Base-by-base conservation (phyloP, 2,329 filamentous ascomycete species). In the Calonectria leucothoes region DNA sequence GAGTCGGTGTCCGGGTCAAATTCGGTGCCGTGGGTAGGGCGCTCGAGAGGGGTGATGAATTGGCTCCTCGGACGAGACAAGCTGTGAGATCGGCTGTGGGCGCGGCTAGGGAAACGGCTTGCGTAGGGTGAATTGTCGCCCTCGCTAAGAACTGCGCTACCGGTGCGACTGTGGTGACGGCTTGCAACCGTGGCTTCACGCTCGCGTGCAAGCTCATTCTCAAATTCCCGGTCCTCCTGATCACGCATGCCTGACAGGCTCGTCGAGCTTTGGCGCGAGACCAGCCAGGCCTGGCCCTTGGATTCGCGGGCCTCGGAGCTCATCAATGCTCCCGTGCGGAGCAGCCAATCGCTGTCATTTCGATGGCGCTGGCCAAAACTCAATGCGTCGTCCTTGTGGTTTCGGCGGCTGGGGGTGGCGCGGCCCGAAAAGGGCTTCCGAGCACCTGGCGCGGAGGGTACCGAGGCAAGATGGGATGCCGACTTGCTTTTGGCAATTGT, bases 221-320 rank as follows among this genome's bases (percentile, higher is more conserved):
- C 88, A 72, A 89, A 86, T 14, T 85, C 87, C 73, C 89, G 88
- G 48, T 91, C 89, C 5, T 90, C 89, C 4, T 85, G 85, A 39
- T 90, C 88, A 10, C 84, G 85, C 80, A 88, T 82, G 29, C 87
- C 89, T 0, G 88, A 84, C 23, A 93, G 86, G 79, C 89, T 92
- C 11, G 91, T 93, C 2, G 91, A 93, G 81, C 91, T 93, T 69
- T 89, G 90, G 59, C 91, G 88, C 29, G 91, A 91, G n/a, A 90
- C 86, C 25, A 94, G 88, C 93, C 93, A 94, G 17, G 89, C 85
- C 82, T 94, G 92, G 17, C 93, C 93, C 83, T 94, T 94, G 79
- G 87, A 92, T 80, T 94, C 92, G 70, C 92, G 87, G 23, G 91
- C 87, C 80, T 92, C 91, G 66, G 88, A 89, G 70, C 89, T 89